Percentiles rank a stretch among this genome's conserved stretches.
phyloP scores from a whole-genome alignment of 108 stramenopile species.

The Skeletonema costatum region DNA sequence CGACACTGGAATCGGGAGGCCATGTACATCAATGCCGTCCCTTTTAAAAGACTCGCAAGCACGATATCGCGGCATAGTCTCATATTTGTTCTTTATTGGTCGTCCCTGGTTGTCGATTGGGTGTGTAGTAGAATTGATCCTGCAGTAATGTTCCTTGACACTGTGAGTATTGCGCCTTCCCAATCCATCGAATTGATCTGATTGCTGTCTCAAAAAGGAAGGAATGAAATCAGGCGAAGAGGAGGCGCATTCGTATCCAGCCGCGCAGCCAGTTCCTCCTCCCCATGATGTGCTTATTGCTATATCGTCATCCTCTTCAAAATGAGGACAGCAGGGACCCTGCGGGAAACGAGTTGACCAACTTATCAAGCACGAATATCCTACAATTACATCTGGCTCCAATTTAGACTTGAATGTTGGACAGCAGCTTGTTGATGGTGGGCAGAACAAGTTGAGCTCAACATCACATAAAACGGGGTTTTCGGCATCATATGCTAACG shows the following conservation, averaged over 20 bases:
- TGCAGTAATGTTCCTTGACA: neutral
- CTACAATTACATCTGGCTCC: neutral
- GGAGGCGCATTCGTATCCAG: neutral
- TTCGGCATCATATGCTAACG: neutral
- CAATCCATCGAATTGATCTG: neutral
- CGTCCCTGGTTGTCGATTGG: conserved; percentile 10
- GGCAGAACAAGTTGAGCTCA: neutral
- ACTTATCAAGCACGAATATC: conserved; percentile 4
- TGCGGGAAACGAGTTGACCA: neutral
- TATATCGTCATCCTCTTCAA: neutral
- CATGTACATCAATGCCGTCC: conserved; percentile 7
- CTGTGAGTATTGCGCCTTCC: too few species aligned
- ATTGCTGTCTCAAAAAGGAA: neutral
- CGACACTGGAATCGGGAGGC: conserved; percentile 4
- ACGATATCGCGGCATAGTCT: conserved; percentile 20
- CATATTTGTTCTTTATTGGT: conserved; percentile 13
- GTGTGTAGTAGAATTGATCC: neutral
- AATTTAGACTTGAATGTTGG: neutral
- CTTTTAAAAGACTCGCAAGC: conserved; percentile 7
- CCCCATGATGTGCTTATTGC: neutral
- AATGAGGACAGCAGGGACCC: neutral
- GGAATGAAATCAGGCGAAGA: neutral
- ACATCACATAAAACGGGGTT: neutral
- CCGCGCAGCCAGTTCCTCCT: conserved; percentile 1
- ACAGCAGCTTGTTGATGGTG: conserved; percentile 5